Evolutionary conservation across 192 early-diverging fungal genomes (phyloP).

Genomic region (Linnemannia hyalina): DNA sequence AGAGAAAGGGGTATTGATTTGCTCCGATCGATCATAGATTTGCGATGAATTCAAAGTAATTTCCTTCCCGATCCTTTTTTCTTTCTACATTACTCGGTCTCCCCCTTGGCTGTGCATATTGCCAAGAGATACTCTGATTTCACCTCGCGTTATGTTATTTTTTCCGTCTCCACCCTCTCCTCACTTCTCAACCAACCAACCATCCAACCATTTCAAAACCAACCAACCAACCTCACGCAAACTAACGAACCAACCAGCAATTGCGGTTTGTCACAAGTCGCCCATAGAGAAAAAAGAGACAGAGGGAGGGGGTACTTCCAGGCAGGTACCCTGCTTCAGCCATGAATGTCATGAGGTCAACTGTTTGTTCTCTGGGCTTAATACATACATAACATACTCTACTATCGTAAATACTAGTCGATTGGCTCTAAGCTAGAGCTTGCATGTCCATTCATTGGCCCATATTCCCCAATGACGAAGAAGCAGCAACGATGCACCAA

Average conservation of each 20-base stretch:
- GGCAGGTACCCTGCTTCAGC: not conserved
- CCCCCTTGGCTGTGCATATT: too few species aligned
- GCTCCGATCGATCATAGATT: not conserved
- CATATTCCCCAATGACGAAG: too few species aligned
- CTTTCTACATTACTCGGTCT: too few species aligned
- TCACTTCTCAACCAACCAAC: not conserved
- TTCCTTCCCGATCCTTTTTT: not conserved
- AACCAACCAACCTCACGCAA: not conserved
- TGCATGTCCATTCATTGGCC: not conserved
- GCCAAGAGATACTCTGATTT: too few species aligned
- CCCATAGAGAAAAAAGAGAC: not conserved
- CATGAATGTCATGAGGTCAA: not conserved
- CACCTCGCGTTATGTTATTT: not conserved
- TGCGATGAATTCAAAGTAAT: not conserved
- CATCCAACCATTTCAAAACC: not conserved
- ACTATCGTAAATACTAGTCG: not conserved
- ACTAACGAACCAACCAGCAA: constrained; percentile 3
- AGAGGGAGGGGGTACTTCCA: not conserved
- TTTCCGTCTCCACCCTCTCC: not conserved
- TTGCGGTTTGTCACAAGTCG: not conserved
- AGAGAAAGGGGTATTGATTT: not conserved
- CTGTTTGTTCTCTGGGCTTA: not conserved
- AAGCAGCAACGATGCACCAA: too few species aligned
- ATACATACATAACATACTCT: not conserved
- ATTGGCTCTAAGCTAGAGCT: not conserved